These are phyloP conservation scores for Zygosaccharomyces sapae DNA, from an alignment of 1,139 yeast genomes.

Conservation along the genomic window DNA sequence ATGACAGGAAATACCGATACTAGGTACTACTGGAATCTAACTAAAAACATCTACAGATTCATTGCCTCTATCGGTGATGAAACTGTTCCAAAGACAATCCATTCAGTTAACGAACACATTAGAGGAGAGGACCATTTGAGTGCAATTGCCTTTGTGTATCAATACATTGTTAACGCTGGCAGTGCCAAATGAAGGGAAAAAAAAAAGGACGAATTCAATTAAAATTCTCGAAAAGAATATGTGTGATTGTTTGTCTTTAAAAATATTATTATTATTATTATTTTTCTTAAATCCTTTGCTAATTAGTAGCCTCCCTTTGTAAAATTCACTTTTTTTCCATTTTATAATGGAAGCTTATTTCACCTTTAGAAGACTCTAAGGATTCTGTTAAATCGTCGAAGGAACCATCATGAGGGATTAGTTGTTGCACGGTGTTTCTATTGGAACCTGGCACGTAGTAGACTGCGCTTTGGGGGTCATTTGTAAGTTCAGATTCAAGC, in stretches of 20 bases:
- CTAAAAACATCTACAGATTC: constrained; percentile 63
- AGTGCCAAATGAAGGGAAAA: neutral
- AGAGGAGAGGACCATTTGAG: constrained; percentile 51
- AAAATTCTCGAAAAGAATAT: neutral
- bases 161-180: constrained; percentile 42
- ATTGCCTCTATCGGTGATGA: constrained; percentile 25
- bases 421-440: neutral
- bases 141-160: constrained; percentile 56
- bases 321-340: constrained; percentile 1
- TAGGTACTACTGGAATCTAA: constrained; percentile 67
- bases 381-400: neutral
- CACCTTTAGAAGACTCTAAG: neutral
- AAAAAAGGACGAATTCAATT: neutral
- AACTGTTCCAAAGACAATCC: constrained; percentile 36
- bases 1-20: constrained; percentile 87
- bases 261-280: neutral
- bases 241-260: neutral
- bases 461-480: neutral
- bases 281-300: neutral
- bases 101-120: constrained; percentile 59
- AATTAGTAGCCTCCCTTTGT: neutral
- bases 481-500: neutral
- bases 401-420: neutral
- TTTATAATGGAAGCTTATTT: constrained; percentile 2
- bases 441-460: constrained; percentile 1